These are phyloP conservation scores for Apiotrichum gamsii DNA, from an alignment of 1,284 basidiomycete species.

Conservation along the genomic window DNA sequence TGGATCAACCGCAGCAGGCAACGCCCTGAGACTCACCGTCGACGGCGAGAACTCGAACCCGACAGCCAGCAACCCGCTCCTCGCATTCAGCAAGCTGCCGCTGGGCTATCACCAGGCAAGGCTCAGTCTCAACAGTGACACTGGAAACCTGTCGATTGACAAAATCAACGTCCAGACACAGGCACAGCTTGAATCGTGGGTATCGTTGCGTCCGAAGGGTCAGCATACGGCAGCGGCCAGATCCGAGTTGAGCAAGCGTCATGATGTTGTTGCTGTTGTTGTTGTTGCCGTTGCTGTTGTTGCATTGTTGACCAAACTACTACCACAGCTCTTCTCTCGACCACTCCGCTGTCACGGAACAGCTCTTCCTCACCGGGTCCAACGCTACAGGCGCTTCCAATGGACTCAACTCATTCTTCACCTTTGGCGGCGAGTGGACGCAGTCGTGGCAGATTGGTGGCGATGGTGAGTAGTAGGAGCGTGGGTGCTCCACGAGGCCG, in stretches of 20 bases:
- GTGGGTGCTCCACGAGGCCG: no score
- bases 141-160: background rate
- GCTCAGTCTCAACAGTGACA: background rate
- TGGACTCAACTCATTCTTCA: background rate
- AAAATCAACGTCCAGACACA: background rate
- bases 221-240: background rate
- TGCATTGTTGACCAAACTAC: no score
- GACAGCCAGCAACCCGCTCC: background rate
- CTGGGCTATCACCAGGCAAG: background rate
- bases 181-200: background rate
- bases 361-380: background rate
- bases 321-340: background rate
- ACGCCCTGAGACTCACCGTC: background rate
- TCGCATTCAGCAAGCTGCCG: background rate
- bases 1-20: background rate
- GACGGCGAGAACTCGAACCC: slow-evolving; percentile 3
- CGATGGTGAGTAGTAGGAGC: background rate
- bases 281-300: no score
- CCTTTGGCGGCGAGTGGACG: background rate
- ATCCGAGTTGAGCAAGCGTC: no score
- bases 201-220: background rate
- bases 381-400: background rate
- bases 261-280: no score
- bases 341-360: background rate
- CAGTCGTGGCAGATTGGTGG: background rate